Conservation (phyloP, 129 eudicot genomes). For the Solidago caesia region DNA sequence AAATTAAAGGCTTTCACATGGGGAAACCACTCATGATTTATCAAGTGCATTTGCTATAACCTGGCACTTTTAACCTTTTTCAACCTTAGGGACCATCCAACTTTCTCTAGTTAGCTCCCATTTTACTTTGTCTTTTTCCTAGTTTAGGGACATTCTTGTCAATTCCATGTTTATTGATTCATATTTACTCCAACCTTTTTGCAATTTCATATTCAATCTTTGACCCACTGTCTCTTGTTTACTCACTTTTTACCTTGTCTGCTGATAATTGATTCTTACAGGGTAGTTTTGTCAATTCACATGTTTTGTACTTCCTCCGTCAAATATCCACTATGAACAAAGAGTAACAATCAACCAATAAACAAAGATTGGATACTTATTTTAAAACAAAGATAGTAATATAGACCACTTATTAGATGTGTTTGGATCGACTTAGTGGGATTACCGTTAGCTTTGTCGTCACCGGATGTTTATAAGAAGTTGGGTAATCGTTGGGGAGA, state of each 20-base stretch:
- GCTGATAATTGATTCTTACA: not conserved
- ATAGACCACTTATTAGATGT: too few species aligned
- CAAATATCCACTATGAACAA: too few species aligned
- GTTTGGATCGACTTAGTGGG: too few species aligned
- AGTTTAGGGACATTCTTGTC: slow-evolving; percentile 18
- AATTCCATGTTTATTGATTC: slow-evolving; percentile 7
- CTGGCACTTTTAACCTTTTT: slow-evolving; percentile 24
- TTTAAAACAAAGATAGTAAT: too few species aligned
- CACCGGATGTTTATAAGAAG: too few species aligned
- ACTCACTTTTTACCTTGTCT: not conserved
- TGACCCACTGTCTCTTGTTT: slow-evolving; percentile 21
- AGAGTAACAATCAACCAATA: too few species aligned
- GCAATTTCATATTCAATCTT: slow-evolving; percentile 18
- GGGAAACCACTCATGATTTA: slow-evolving; percentile 39
- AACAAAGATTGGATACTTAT: too few species aligned
- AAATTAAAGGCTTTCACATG: slow-evolving; percentile 43
- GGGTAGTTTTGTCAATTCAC: slow-evolving; percentile 10
- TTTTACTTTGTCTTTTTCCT: slow-evolving; percentile 4
- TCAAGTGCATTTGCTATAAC: slow-evolving; percentile 37
- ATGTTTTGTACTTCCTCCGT: not conserved
- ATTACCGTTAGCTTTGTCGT: too few species aligned
- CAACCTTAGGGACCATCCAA: slow-evolving; percentile 27
- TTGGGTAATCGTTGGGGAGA: too few species aligned
- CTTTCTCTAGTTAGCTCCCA: slow-evolving; percentile 22
- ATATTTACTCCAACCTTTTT: slow-evolving; percentile 21